Evolutionary conservation across 2,329 filamentous ascomycete genomes (phyloP).

Genomic region (Botrytis squamosa): DNA sequence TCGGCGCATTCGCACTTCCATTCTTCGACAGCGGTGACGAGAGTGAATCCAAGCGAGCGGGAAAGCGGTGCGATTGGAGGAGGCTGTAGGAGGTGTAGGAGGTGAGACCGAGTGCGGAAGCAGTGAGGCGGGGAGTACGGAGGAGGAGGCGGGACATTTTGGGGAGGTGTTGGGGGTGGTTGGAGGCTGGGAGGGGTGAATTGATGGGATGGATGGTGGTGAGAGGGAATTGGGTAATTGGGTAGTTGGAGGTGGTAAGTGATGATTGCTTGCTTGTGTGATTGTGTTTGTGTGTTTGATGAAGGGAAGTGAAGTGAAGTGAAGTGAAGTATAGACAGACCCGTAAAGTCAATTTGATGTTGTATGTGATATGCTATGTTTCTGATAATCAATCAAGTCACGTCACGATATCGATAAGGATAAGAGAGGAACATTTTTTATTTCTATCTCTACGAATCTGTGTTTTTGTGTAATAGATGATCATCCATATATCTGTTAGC

Average conservation of each 20-base stretch:
- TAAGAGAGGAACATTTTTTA: not conserved
- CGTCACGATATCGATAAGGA: conserved; percentile 7
- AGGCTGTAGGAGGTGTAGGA: conserved; percentile 41
- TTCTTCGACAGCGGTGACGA: conserved; percentile 27
- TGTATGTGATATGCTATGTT: not conserved
- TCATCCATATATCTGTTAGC: too few species aligned
- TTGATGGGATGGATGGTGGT: not conserved
- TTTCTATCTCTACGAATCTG: not conserved
- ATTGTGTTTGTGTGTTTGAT: not conserved
- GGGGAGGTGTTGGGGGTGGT: not conserved
- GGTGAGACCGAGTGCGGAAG: conserved; percentile 39
- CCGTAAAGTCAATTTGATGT: not conserved
- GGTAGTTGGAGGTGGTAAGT: not conserved
- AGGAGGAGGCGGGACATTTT: conserved; percentile 36
- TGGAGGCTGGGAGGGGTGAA: too few species aligned
- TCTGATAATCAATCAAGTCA: not conserved
- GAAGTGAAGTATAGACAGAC: not conserved
- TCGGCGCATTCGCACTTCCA: conserved; percentile 37
- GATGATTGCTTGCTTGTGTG: not conserved
- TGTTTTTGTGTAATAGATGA: not conserved
- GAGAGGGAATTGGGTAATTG: not conserved
- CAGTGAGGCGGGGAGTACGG: conserved; percentile 35
- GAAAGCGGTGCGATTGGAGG: conserved; percentile 35
- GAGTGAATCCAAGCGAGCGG: conserved; percentile 33
- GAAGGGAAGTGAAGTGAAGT: not conserved